A percentile compares a stretch with the other conserved stretches of the same genome.
These are phyloP conservation scores for Athelia psychrophila DNA, from an alignment of 1,284 basidiomycete species.

Conservation along the genomic window DNA sequence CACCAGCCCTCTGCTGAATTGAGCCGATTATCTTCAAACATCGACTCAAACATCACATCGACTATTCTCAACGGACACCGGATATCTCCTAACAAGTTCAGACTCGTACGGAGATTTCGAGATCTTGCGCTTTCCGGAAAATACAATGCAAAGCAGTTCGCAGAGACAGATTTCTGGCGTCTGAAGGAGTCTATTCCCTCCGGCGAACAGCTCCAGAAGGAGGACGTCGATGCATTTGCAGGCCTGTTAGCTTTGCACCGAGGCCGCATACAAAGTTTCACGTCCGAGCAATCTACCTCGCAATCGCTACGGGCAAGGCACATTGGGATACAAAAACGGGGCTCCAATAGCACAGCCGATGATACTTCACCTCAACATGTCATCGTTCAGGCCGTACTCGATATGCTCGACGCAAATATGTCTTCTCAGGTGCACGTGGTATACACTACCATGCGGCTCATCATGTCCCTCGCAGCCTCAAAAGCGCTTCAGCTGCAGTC, in stretches of 20 bases:
- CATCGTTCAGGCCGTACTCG: constrained; percentile 52
- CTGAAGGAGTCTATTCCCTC: constrained; percentile 73
- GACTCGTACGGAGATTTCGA: constrained; percentile 61
- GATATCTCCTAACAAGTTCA: constrained; percentile 70
- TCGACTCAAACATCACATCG: constrained; percentile 46
- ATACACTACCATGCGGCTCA: constrained; percentile 60
- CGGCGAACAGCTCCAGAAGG: constrained; percentile 45
- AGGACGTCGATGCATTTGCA: constrained; percentile 76
- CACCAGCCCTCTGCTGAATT: constrained; percentile 49
- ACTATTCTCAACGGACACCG: constrained; percentile 50
- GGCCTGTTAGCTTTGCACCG: constrained; percentile 59
- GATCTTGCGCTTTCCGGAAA: constrained; percentile 38
- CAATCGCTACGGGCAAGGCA: constrained; percentile 40
- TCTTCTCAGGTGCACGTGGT: constrained; percentile 50
- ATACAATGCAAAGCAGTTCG: constrained; percentile 45
- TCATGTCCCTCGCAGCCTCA: constrained; percentile 44
- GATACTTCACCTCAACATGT: constrained; percentile 38
- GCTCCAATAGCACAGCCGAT: constrained; percentile 13
- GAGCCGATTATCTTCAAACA: constrained; percentile 37
- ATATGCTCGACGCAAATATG: constrained; percentile 53
- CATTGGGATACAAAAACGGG: constrained; percentile 21
- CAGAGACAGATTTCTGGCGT: constrained; percentile 73
- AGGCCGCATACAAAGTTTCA: constrained; percentile 59
- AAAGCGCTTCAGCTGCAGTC: constrained; percentile 27
- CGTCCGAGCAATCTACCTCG: constrained; percentile 40